Percentiles rank a stretch among this genome's conserved stretches.
These are phyloP conservation scores for Alternaria longipes DNA, from an alignment of 2,329 filamentous ascomycete species.

Conservation along the genomic window DNA sequence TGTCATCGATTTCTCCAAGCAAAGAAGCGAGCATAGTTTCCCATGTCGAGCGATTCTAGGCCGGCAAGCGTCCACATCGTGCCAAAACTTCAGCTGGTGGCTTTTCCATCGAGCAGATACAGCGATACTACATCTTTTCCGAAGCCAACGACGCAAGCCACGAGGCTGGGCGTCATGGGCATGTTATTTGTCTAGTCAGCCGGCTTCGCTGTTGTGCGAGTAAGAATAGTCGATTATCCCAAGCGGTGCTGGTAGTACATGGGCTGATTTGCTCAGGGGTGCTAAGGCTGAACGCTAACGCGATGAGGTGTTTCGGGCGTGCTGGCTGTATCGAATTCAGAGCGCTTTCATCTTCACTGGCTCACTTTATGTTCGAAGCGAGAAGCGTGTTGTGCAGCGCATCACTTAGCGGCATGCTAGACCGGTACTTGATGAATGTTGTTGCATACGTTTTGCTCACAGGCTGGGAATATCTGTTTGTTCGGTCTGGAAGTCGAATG, in stretches of 20 bases:
- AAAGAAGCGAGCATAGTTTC: constrained; percentile 3
- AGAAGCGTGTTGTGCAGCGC: background rate
- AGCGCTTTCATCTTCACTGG: constrained; percentile 3
- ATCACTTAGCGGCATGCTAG: background rate
- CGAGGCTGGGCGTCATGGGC: constrained; percentile 5
- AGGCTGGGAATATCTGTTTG: background rate
- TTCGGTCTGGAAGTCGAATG: background rate
- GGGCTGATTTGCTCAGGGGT: constrained; percentile 9
- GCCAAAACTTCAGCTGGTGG: constrained; percentile 4
- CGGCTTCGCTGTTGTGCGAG: constrained; percentile 3
- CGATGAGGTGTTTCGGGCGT: constrained; percentile 3
- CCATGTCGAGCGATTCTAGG: background rate
- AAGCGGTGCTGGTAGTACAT: constrained; percentile 2
- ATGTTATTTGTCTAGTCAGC: background rate
- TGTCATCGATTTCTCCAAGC: background rate
- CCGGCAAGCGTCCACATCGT: background rate
- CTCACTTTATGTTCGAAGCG: background rate
- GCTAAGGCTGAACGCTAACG: constrained; percentile 6
- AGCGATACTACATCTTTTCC: constrained; percentile 1
- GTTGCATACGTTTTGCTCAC: background rate
- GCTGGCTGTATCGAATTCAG: constrained; percentile 16
- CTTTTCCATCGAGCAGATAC: background rate
- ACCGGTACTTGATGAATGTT: background rate
- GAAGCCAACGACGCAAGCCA: constrained; percentile 4
- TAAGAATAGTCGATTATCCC: constrained; percentile 9